Evolutionary conservation across 257 asterid species (phyloP), one percentile per base, ranked within the genome.

Genomic region (Ilex asprella): DNA sequence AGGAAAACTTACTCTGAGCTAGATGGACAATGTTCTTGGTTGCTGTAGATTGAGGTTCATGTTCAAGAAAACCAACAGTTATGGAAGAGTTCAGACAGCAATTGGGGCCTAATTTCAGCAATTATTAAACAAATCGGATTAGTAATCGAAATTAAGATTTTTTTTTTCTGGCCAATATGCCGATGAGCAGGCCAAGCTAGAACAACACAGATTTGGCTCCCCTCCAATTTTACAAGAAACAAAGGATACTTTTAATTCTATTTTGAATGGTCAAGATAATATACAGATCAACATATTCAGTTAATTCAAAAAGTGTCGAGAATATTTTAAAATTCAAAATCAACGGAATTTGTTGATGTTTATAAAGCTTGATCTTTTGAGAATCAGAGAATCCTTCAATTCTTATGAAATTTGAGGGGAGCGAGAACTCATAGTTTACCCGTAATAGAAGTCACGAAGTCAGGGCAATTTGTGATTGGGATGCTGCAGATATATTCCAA

Each of bases 1-100:
- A 31, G 10, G 13, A 10, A 53, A 54, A 52, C 77, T 63, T 77
- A 77, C 86, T 77, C 41, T 80, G 86, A 47, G 81, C 69, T 7
- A 79, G 55, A 61, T 80, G 86, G 16, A 80, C 64, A 79, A 80
- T 63, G 73, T 75, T 81, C 75, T 75, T 78, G 30, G 80, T 81
- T 29, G 84, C 66, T 41, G 81, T 75, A n/a, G 84, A 68, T 46
- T 79, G 79, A 49, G 77, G 82, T 61, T 73, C 82, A 53, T 79
- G 68, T 54, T 65, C 52, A 44, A 70, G 75, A 12, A 78, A 67
- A 58, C 47, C 66, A 35, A 6, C 54, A 6, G 61, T 27, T 39
- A 55, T 43, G 30, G 76, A 73, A 32, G 70, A 66, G 55, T 76
- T 70, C 63, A 79, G 30, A 57, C 79, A 79, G 68, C 84, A 79